Evolutionary conservation across 176 grass and related monocot genomes (phyloP).

Genomic region (Melocanna baccifera): DNA sequence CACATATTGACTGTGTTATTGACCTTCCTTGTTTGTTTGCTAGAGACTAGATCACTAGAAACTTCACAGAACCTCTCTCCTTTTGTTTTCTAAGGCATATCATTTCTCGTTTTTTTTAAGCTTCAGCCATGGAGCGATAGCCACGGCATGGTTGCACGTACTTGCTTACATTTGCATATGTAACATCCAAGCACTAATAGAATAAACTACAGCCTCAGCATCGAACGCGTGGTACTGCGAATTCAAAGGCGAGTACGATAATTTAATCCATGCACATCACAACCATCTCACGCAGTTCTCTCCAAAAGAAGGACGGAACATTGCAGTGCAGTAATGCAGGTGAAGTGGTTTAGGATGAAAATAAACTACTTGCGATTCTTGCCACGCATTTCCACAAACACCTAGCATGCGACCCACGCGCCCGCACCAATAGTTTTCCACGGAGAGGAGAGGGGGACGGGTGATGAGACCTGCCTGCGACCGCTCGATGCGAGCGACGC

Average conservation of each 20-base stretch:
- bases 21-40: not conserved
- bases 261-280: not conserved
- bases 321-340: not conserved
- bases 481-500: not conserved
- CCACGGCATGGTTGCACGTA: not conserved
- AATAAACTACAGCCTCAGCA: conserved; percentile 1
- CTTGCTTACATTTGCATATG: not conserved
- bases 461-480: not conserved
- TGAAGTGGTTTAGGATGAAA: not conserved
- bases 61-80: not conserved
- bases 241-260: not conserved
- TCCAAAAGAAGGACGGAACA: not conserved
- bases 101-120: not conserved
- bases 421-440: not conserved
- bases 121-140: not conserved
- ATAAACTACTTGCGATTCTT: not conserved
- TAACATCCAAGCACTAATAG: not conserved
- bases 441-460: not conserved
- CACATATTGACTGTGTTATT: not conserved
- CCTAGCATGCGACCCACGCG: not conserved
- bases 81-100: conserved; percentile 8
- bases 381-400: conserved; percentile 38
- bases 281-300: not conserved
- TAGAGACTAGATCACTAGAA: conserved; percentile 1
- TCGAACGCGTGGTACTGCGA: not conserved